Base-by-base conservation (phyloP, 2,329 filamentous ascomycete genomes). In the Bertia moriformis region DNA sequence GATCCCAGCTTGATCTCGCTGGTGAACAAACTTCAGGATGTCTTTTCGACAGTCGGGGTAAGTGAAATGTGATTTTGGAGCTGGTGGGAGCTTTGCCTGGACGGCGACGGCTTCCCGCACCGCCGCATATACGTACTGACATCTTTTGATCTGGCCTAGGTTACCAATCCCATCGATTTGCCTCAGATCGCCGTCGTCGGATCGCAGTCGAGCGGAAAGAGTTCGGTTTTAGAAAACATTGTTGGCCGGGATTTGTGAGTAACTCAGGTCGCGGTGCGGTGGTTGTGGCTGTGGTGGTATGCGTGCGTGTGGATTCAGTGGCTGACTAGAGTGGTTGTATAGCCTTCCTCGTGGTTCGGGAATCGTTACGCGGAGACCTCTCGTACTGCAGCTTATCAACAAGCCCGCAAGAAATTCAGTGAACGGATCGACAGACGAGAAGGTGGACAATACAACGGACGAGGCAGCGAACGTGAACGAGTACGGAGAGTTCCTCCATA, bases 151-250 rank as follows among this genome's bases (percentile, higher is more conserved):
- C n/a, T 27, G 22, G n/a, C 7, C 22, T 27, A 27, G 22, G 91
- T 96, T 54, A 91, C 94, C 75, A 98, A 98, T 64, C 91, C 91
- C 45, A 98, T 98, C 71, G 91, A 98, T 67, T 67, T 98, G 46
- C 91, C 91, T 40, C 91, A 98, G 68, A 98, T 98, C 59, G 89
- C 83, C 50, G 91, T 98, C 49, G 91, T 98, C 42, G 91, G 91
- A 55, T 95, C 88, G 62, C 91, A 98, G 67, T 98, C 91, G 15
- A 95, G 89, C 61, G 91, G 91, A 66, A 98, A 98, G 78, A 95
- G 87, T 71, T 98, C 91, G 14, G 91, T 98, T 50, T 65, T 98
- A 53, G 91, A 98, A 64, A 98, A 98, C 57, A 98, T 98, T 54
- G 91, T 98, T 42, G 91, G 91, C 43, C 77, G 91, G 69, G 91